Evolutionary conservation across 495 filamentous ascomycete genomes (phyloP).

Genomic region (Aspergillus mulundensis): DNA sequence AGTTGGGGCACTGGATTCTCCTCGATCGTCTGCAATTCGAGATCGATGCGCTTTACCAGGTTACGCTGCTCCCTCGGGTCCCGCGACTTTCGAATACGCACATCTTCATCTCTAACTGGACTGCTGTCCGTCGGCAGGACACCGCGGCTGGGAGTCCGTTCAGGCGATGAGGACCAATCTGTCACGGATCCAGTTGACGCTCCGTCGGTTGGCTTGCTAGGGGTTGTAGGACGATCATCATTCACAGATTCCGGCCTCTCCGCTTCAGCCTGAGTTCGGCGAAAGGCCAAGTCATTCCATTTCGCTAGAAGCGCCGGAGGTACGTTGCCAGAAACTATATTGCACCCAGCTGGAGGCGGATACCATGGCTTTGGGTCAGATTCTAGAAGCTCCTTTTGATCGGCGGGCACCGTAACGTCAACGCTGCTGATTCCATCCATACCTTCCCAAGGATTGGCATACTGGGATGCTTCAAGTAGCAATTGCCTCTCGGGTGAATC

Average conservation of each 20-base stretch:
- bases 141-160: neutral
- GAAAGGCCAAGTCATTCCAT: slow-evolving; percentile 39
- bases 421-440: slow-evolving; percentile 37
- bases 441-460: slow-evolving; percentile 32
- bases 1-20: neutral
- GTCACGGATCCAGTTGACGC: slow-evolving; percentile 16
- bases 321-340: slow-evolving; percentile 29
- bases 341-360: slow-evolving; percentile 28
- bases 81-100: neutral
- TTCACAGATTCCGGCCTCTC: neutral
- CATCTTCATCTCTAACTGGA: slow-evolving; percentile 12
- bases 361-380: slow-evolving; percentile 39
- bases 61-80: neutral
- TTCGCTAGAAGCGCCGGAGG: slow-evolving; percentile 29
- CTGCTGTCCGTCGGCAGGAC: slow-evolving; percentile 27
- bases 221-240: neutral
- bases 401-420: slow-evolving; percentile 53
- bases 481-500: neutral
- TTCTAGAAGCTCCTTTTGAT: slow-evolving; percentile 58
- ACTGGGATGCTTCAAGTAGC: neutral
- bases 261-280: slow-evolving; percentile 10
- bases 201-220: neutral
- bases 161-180: slow-evolving; percentile 12
- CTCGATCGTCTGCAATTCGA: neutral
- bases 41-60: neutral